Conservation (phyloP, 371 early-diverging fungal genomes). For the Mortierella sp. region DNA sequence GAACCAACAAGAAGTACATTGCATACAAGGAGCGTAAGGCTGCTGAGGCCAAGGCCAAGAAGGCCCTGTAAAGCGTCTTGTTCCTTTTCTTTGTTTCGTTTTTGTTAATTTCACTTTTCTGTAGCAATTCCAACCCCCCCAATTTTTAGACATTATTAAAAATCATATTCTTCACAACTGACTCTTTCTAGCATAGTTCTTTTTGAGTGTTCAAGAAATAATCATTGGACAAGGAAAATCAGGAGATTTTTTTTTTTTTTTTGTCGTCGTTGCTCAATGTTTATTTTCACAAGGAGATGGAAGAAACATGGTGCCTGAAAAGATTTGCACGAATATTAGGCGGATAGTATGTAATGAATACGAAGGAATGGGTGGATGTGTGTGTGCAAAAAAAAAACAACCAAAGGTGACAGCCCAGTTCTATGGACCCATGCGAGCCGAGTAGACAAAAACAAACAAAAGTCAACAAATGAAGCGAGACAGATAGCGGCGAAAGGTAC, state of each 20-base stretch:
- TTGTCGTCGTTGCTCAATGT: not conserved
- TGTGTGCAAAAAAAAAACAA: not conserved
- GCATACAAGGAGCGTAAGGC: conserved; percentile 64
- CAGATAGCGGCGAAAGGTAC: not conserved
- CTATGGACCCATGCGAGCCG: not conserved
- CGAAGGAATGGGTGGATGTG: not conserved
- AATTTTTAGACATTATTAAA: not conserved
- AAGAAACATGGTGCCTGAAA: not conserved
- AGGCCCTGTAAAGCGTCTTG: conserved; percentile 20
- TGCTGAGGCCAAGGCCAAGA: conserved; percentile 32
- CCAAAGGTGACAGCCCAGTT: not conserved
- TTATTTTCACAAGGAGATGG: conserved; percentile 1
- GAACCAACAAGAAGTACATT: conserved; percentile 84
- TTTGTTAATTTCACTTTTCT: not conserved
- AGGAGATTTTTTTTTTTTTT: conserved; percentile 7
- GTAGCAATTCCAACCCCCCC: not conserved
- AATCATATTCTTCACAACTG: not conserved
- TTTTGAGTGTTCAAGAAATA: not conserved
- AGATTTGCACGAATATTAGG: not conserved
- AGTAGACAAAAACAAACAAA: not conserved
- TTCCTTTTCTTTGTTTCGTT: not conserved
- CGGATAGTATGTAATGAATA: not conserved
- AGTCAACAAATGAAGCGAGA: not conserved
- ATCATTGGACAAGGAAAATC: not conserved
- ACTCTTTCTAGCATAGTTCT: no score